phyloP scores from a whole-genome alignment of 2,329 filamentous ascomycete genomes.

The Claviceps pazoutovae region DNA sequence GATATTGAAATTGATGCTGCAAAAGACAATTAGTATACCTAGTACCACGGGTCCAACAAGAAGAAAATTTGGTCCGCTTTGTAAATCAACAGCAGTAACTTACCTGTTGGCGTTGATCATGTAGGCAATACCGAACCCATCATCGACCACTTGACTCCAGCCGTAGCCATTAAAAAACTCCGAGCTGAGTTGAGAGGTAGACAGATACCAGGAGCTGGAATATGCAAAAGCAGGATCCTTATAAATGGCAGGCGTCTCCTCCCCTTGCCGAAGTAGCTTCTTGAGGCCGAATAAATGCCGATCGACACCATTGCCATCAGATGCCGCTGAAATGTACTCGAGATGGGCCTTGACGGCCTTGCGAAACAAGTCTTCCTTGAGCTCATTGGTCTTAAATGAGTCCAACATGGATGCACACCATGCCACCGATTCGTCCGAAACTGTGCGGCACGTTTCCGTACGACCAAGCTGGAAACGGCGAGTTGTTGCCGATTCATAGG shows the following conservation, averaged over 20 bases:
- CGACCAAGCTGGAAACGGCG: slow-evolving; percentile 92
- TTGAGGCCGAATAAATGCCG: slow-evolving; percentile 95
- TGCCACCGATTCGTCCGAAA: slow-evolving; percentile 80
- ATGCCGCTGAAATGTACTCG: slow-evolving; percentile 81
- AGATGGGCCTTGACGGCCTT: slow-evolving; percentile 70
- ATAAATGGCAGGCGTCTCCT: slow-evolving; percentile 72
- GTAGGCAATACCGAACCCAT: slow-evolving; percentile 93
- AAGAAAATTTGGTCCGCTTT: background rate
- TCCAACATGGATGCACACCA: slow-evolving; percentile 85
- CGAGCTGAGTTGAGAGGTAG: slow-evolving; percentile 75
- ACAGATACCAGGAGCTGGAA: slow-evolving; percentile 79
- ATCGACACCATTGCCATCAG: slow-evolving; percentile 87
- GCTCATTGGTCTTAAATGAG: slow-evolving; percentile 44
- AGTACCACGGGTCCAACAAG: too few relatives aligned
- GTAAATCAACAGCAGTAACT: slow-evolving; percentile 5
- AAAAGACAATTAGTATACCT: slow-evolving; percentile 4
- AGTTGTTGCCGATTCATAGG: slow-evolving; percentile 91
- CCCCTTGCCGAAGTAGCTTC: slow-evolving; percentile 68
- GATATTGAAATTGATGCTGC: slow-evolving; percentile 91
- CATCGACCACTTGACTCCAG: slow-evolving; percentile 95
- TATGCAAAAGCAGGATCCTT: slow-evolving; percentile 77
- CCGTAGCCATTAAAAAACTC: slow-evolving; percentile 99
- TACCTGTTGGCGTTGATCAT: slow-evolving; percentile 99
- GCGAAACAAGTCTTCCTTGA: slow-evolving; percentile 63
- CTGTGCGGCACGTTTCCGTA: slow-evolving; percentile 87